Percentiles rank a stretch among this genome's conserved stretches.
phyloP scores from a whole-genome alignment of 768 basidiomycete genomes.

The Tulasnella sp. region DNA sequence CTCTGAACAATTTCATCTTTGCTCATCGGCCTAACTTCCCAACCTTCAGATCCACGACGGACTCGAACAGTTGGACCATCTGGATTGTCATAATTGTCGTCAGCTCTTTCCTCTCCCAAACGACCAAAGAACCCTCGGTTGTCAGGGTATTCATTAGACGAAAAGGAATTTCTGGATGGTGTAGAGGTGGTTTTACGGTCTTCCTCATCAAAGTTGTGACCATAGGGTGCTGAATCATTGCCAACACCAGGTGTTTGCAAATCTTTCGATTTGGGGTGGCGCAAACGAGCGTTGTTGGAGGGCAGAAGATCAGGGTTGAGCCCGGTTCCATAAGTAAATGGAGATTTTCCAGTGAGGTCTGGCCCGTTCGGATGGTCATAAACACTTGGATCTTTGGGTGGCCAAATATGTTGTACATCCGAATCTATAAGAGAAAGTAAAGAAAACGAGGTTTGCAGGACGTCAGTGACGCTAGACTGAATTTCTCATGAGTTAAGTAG shows the following conservation, averaged over 20 bases:
- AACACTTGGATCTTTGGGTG: slow-evolving; percentile 50
- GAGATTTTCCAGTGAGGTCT: slow-evolving; percentile 39
- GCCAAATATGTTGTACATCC: slow-evolving; percentile 42
- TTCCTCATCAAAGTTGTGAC: slow-evolving; percentile 58
- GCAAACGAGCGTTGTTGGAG: slow-evolving; percentile 31
- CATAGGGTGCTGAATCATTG: slow-evolving; percentile 49
- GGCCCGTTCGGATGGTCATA: slow-evolving; percentile 20
- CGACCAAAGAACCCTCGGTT: slow-evolving; percentile 16
- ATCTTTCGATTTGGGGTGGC: slow-evolving; percentile 5
- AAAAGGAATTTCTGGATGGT: slow-evolving; percentile 17
- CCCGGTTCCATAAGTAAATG: slow-evolving; percentile 73
- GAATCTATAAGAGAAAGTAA: slow-evolving; percentile 24
- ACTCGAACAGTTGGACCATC: slow-evolving; percentile 24
- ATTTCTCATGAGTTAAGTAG: slow-evolving; percentile 1
- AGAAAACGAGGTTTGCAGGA: slow-evolving; percentile 1
- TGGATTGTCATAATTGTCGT: slow-evolving; percentile 10
- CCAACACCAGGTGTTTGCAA: slow-evolving; percentile 26
- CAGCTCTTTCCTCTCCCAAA: neutral
- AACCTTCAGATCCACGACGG: slow-evolving; percentile 70
- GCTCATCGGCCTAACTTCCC: slow-evolving; percentile 34
- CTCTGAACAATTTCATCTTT: slow-evolving; percentile 9
- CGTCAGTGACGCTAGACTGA: slow-evolving; percentile 5
- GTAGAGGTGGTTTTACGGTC: slow-evolving; percentile 20
- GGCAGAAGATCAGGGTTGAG: slow-evolving; percentile 67
- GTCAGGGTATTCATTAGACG: slow-evolving; percentile 19